Conservation (phyloP, 208 protist genomes). For the Naegleria lovaniensis region DNA sequence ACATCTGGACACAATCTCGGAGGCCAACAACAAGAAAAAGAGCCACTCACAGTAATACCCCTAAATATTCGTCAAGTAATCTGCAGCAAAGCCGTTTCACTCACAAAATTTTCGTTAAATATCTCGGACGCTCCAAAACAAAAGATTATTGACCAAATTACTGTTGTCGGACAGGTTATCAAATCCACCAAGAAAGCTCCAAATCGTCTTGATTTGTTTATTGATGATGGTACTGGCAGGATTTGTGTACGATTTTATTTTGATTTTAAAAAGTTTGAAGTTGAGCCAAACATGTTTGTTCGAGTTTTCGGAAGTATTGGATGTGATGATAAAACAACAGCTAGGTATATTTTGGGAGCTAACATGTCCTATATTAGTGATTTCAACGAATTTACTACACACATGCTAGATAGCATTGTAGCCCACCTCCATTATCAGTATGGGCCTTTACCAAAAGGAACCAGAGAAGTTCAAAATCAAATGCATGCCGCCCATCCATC, state of each 20-base stretch:
- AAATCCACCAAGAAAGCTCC: neutral
- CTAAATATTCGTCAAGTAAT: no score
- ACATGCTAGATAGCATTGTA: neutral
- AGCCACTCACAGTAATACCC: no score
- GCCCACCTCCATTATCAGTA: neutral
- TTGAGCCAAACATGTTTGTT: neutral
- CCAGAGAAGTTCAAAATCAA: neutral
- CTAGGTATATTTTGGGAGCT: neutral
- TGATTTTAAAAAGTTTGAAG: neutral
- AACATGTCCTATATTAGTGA: neutral
- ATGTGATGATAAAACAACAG: neutral
- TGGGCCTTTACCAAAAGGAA: neutral
- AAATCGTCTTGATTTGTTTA: neutral
- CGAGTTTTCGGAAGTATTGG: neutral
- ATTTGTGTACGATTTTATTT: neutral
- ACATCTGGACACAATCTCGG: no score
- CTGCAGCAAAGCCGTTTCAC: no score
- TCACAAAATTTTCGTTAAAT: no score
- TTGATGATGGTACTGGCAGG: neutral
- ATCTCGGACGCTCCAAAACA: neutral
- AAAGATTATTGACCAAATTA: neutral
- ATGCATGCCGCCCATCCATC: neutral
- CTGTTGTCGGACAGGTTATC: neutral
- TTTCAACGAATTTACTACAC: neutral
- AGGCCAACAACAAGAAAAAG: no score